Evolutionary conservation across 1,284 basidiomycete genomes (phyloP), one percentile per base, ranked within the genome.

Genomic region (Phenoliferia sp.): DNA sequence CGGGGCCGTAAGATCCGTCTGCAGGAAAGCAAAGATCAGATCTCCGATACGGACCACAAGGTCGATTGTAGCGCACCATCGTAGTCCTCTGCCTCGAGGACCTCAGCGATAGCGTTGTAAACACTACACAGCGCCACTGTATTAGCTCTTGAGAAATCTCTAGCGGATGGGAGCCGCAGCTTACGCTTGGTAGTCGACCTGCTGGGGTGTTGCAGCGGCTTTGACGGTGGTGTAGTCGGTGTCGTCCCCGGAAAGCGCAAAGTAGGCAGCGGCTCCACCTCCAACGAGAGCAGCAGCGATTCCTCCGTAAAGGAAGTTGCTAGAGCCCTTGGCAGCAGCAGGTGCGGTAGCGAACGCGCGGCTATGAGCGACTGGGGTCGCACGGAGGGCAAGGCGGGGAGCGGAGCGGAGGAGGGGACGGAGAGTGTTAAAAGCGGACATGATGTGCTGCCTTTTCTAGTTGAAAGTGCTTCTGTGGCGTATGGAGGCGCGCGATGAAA

Each of bases 1-100:
- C 88, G 55, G 94, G 94, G 26, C 88, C 94, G 74, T 90, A 93
- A 12, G 91, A 94, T 34, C 93, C 93, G 77, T 96, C 92, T 94
- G 73, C 15, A 34, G 22, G 28, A 2, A 56, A 62, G 19, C 22
- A 26, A 26, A 56, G 54, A 31, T 31, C 31, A 16, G 29, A 39
- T 58, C 28, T 35, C 10, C 19, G 29, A 54, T 9, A 7, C 29
- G 6, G 26, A 54, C 22, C n/a, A 32, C 32, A 62, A 62, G 6
- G 4, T 22, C 22, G 58, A 26, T 3, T 16, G 3, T n/a, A 28
- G 79, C 82, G 68, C 78, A 90, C 92, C 92, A 77, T 96, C 92
- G 80, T 95, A 94, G 48, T 85, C 84, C 48, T 82, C 85, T 69
- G 67, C 79, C 9, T 77, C 80, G 68, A 89, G 89, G 26, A 86